Evolutionary conservation across 140 eudicot genomes (phyloP).

Genomic region (Stevia rebaudiana): DNA sequence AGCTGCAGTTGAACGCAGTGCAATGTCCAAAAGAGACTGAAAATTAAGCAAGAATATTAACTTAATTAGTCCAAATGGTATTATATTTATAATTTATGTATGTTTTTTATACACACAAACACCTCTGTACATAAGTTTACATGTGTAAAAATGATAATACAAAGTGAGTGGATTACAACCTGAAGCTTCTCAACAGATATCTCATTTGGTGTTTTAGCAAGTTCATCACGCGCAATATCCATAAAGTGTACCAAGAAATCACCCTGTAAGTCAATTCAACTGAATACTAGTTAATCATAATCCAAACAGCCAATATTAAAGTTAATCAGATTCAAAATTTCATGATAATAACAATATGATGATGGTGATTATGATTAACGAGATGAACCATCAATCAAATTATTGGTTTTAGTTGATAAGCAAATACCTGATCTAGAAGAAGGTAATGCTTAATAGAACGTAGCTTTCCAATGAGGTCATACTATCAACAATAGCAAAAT

Average conservation of each 20-base stretch:
- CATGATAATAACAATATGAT: too few relatives aligned
- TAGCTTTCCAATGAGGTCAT: constrained; percentile 88
- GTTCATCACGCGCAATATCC: constrained; percentile 98
- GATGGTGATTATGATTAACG: too few relatives aligned
- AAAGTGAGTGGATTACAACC: constrained; percentile 37
- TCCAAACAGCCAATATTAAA: background rate
- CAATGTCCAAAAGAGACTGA: constrained; percentile 97
- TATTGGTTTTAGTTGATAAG: constrained; percentile 3
- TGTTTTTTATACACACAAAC: background rate
- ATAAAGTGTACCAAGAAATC: constrained; percentile 98
- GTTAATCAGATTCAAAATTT: background rate
- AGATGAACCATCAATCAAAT: too few relatives aligned
- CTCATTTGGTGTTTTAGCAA: constrained; percentile 76
- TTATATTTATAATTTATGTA: background rate
- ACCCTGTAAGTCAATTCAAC: constrained; percentile 52
- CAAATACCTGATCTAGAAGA: constrained; percentile 88
- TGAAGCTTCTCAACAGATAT: constrained; percentile 93
- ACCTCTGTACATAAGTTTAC: background rate
- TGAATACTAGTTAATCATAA: constrained; percentile 3
- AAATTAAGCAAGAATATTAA: constrained; percentile 12
- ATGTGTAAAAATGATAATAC: background rate
- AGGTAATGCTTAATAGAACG: constrained; percentile 95
- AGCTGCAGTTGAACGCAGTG: constrained; percentile 91
- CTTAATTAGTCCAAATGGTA: constrained; percentile 8
- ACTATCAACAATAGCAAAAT: constrained; percentile 39